phyloP scores from a whole-genome alignment of 2,329 filamentous ascomycete species.

The Penicillium sp. region DNA sequence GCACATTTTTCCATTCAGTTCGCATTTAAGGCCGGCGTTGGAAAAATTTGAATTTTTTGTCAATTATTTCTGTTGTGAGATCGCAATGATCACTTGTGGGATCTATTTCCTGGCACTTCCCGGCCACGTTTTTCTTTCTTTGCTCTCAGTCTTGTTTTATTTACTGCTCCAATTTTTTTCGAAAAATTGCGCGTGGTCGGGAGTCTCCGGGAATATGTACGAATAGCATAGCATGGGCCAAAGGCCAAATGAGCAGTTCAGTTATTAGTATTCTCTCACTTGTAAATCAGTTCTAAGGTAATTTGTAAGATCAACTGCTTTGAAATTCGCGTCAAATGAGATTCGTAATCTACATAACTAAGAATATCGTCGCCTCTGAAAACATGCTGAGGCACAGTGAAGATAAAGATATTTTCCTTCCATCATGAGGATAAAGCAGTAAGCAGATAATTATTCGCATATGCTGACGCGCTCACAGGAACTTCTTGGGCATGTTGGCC shows the following conservation, averaged over 20 bases:
- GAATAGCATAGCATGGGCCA: constrained; percentile 15
- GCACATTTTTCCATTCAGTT: background rate
- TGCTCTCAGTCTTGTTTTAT: constrained; percentile 3
- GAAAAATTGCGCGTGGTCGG: constrained; percentile 18
- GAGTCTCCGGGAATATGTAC: constrained; percentile 7
- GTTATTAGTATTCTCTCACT: background rate
- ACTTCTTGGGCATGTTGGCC: constrained; percentile 84
- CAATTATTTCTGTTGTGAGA: constrained; percentile 1
- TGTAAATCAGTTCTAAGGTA: background rate
- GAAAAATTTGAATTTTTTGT: background rate
- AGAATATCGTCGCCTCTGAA: background rate
- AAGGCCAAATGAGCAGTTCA: constrained; percentile 14
- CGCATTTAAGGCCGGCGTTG: constrained; percentile 11
- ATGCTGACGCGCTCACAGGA: constrained; percentile 59
- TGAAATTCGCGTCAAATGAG: background rate
- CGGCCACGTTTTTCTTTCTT: constrained; percentile 3
- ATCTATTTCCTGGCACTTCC: constrained; percentile 8
- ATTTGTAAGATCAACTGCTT: background rate
- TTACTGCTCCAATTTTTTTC: constrained; percentile 5
- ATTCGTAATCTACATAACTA: constrained; percentile 27
- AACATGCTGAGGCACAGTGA: background rate
- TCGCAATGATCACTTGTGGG: background rate
- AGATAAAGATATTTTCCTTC: background rate
- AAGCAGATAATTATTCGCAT: background rate
- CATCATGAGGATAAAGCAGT: background rate